Evolutionary conservation across 73 alveolate genomes (phyloP).

Genomic region (Paraurostyla sp.): DNA sequence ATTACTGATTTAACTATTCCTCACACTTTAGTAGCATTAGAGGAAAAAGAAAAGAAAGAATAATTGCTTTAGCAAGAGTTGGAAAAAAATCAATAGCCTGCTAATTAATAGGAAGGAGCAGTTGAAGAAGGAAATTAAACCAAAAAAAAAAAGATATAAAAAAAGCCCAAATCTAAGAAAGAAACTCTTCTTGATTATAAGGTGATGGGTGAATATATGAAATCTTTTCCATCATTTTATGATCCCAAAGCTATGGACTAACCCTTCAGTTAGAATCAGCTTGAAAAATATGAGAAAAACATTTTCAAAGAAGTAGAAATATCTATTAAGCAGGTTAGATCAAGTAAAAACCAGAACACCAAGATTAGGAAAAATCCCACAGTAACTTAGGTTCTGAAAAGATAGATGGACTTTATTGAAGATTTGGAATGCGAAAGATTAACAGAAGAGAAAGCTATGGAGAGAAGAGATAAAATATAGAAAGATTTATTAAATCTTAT

Average conservation of each 20-base stretch:
- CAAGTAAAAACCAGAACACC: constrained; percentile 60
- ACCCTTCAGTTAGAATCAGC: not conserved
- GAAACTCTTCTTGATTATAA: not conserved
- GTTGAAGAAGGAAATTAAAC: not conserved
- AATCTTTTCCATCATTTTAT: constrained; percentile 64
- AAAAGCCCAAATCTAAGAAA: not conserved
- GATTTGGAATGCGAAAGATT: constrained; percentile 56
- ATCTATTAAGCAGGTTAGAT: constrained; percentile 55
- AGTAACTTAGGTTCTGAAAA: not conserved
- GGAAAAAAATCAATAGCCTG: not conserved
- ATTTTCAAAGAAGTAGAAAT: constrained; percentile 69
- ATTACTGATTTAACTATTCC: constrained; percentile 3
- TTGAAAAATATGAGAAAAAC: constrained; percentile 38
- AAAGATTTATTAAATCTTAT: constrained; percentile 59
- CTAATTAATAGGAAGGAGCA: constrained; percentile 12
- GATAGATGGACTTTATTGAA: constrained; percentile 62
- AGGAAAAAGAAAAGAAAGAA: constrained; percentile 5
- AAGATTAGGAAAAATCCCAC: constrained; percentile 45
- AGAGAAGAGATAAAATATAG: not conserved
- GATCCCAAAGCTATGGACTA: constrained; percentile 64
- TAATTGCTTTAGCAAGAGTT: not conserved
- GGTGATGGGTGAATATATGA: constrained; percentile 48
- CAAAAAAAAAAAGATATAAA: not conserved
- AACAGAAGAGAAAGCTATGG: not conserved
- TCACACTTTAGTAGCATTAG: constrained; percentile 17